Base-by-base conservation (phyloP, 2,329 filamentous ascomycete genomes). In the Fusarium palustre region DNA sequence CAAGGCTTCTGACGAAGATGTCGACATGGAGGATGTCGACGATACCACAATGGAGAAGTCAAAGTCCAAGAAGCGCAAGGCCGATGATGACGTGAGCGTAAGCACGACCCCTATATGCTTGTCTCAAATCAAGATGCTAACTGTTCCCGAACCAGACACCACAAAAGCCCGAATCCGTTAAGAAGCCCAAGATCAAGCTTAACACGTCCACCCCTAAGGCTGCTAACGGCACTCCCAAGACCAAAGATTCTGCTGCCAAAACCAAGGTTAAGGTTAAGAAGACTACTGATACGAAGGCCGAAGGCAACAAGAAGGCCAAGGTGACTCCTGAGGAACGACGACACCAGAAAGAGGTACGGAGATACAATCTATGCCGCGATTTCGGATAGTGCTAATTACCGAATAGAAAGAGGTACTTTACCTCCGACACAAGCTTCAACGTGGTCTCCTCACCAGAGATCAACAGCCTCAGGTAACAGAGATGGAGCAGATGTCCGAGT, bases 341-440 rank as follows among this genome's bases (percentile, higher is more conserved):
- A 34, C 74, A 80, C 34, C 87, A 88, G 74, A 91, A 90, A 76
- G 84, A 89, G 81, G 87, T 86, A 80, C 83, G 79, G n/a, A 42
- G 12, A 28, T 33, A 13, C 5, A 30, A 6, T 28, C n/a, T 30
- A 18, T 22, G 8, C 24, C 7, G 38, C 4, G 9, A 15, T 12
- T n/a, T 20, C 10, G 18, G 34, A 36, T 4, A 38, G 31, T 22
- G 53, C 81, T 86, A 74, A 86, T 68, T 53, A 56, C 7, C 39
- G 33, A 56, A 48, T 70, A 92, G 86, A 90, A 89, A 71, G 90
- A 92, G 72, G 93, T 99, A n/a, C 83, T 97, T 33, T 98, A 97
- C 79, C 87, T 97, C 39, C 92, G 96, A 68, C 95, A 99, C 81
- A 93, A 94, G 79, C 89, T 99, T 34, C 96, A 99, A 78, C 97